Conservation (phyloP, 495 filamentous ascomycete genomes). For the Podospora pseudoanserina region DNA sequence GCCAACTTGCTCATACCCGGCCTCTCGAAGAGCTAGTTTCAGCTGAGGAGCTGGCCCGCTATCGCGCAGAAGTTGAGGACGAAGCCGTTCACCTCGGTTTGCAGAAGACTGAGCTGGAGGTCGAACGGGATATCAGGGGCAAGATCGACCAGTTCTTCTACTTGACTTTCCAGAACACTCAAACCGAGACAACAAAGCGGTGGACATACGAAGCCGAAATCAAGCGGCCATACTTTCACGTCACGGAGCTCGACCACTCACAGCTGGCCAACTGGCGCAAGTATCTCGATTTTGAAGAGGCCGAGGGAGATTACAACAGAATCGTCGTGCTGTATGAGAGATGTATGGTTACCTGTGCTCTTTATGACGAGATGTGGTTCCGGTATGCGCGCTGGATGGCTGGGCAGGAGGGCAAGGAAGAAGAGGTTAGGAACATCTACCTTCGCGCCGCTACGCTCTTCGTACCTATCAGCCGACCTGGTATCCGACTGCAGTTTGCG, state of each 20-base stretch:
- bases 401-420: slow-evolving; percentile 72
- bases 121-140: slow-evolving; percentile 76
- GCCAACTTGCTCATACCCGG: slow-evolving; percentile 67
- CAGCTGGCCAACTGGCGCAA: slow-evolving; percentile 93
- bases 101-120: slow-evolving; percentile 62
- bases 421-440: slow-evolving; percentile 92
- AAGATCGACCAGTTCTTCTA: slow-evolving; percentile 78
- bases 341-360: slow-evolving; percentile 84
- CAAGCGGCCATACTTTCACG: slow-evolving; percentile 96
- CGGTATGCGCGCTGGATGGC: slow-evolving; percentile 97
- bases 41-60: slow-evolving; percentile 62
- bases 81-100: slow-evolving; percentile 45
- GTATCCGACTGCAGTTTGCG: slow-evolving; percentile 83
- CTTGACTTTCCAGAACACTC: slow-evolving; percentile 75
- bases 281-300: slow-evolving; percentile 95
- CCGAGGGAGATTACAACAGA: slow-evolving; percentile 70
- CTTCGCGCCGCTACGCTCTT: slow-evolving; percentile 80
- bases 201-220: slow-evolving; percentile 95
- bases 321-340: slow-evolving; percentile 88
- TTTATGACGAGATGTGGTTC: slow-evolving; percentile 97
- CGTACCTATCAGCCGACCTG: slow-evolving; percentile 77
- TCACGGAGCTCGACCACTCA: slow-evolving; percentile 81
- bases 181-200: slow-evolving; percentile 85
- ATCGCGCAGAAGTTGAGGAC: slow-evolving; percentile 65
- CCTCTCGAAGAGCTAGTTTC: slow-evolving; percentile 72